Percentiles rank a stretch among this genome's conserved stretches.
phyloP scores from a whole-genome alignment of 2,329 filamentous ascomycete species.

The Onygenales sp. region DNA sequence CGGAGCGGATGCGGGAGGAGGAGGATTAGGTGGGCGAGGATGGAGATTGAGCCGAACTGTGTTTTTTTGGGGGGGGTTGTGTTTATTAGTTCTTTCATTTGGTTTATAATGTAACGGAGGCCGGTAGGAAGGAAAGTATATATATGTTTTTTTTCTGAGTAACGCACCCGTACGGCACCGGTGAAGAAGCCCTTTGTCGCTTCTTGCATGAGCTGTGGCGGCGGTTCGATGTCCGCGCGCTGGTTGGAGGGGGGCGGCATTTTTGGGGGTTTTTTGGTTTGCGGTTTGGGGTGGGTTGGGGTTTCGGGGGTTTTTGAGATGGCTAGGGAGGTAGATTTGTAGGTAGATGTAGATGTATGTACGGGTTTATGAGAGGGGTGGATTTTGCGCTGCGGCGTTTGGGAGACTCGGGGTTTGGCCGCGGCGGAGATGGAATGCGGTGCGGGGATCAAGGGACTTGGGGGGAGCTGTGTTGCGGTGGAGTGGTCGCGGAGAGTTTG shows the following conservation, averaged over 20 bases:
- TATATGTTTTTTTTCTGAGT: neutral
- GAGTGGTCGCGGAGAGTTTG: neutral
- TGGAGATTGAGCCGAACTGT: constrained; percentile 37
- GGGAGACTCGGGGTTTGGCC: neutral
- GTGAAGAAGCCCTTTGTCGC: constrained; percentile 34
- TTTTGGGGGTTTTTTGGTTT: constrained; percentile 2
- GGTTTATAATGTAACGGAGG: too few species aligned
- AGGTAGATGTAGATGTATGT: neutral
- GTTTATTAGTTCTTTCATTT: too few species aligned
- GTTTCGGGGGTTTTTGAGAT: constrained; percentile 4
- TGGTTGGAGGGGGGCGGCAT: constrained; percentile 36
- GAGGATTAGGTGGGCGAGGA: constrained; percentile 37
- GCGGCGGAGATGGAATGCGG: neutral
- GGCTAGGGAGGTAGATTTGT: too few species aligned
- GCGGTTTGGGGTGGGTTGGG: constrained; percentile 4
- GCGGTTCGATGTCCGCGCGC: constrained; percentile 30
- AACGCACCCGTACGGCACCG: constrained; percentile 33
- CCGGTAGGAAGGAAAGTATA: too few species aligned
- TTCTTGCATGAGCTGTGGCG: constrained; percentile 31
- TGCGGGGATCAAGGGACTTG: neutral
- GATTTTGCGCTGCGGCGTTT: too few species aligned
- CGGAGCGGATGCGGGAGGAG: constrained; percentile 33
- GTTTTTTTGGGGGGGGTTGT: too few species aligned
- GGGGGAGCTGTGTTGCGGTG: neutral
- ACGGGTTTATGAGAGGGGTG: neutral